Percentiles rank a stretch among this genome's conserved stretches.
phyloP scores from a whole-genome alignment of 192 early-diverging fungal genomes.

The Linnemannia elongata region DNA sequence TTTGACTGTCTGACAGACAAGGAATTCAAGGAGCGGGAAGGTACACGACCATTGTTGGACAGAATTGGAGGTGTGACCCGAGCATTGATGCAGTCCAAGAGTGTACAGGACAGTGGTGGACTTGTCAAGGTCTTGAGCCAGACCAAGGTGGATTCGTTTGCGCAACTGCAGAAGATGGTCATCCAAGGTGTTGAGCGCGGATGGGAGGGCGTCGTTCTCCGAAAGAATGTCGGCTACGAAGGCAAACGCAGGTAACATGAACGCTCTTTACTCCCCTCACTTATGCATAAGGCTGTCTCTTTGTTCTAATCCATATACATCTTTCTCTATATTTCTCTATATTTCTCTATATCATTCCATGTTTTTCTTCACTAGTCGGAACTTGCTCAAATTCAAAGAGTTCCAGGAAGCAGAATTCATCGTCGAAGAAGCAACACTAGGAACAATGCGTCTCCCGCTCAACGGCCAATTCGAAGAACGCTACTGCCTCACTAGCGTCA shows the following conservation, averaged over 20 bases:
- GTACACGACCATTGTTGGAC: conserved; percentile 32
- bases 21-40: conserved; percentile 48
- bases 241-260: conserved; percentile 64
- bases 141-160: conserved; percentile 34
- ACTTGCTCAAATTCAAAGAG: conserved; percentile 67
- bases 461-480: conserved; percentile 51
- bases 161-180: conserved; percentile 52
- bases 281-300: neutral
- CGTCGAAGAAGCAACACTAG: conserved; percentile 59
- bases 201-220: conserved; percentile 70
- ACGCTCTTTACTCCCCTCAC: neutral
- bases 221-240: conserved; percentile 64
- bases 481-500: conserved; percentile 58
- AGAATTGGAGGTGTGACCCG: conserved; percentile 36
- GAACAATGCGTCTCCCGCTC: conserved; percentile 57
- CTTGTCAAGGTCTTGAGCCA: conserved; percentile 39
- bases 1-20: conserved; percentile 61
- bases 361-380: conserved; percentile 41
- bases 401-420: conserved; percentile 67
- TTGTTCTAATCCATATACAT: neutral
- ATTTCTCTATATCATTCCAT: neutral
- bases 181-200: conserved; percentile 35
- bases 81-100: conserved; percentile 6
- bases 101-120: neutral
- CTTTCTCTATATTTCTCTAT: too few relatives aligned